Evolutionary conservation across 225 moss, liverwort and hornwort genomes (phyloP).

Genomic region (Bryum argenteum): DNA sequence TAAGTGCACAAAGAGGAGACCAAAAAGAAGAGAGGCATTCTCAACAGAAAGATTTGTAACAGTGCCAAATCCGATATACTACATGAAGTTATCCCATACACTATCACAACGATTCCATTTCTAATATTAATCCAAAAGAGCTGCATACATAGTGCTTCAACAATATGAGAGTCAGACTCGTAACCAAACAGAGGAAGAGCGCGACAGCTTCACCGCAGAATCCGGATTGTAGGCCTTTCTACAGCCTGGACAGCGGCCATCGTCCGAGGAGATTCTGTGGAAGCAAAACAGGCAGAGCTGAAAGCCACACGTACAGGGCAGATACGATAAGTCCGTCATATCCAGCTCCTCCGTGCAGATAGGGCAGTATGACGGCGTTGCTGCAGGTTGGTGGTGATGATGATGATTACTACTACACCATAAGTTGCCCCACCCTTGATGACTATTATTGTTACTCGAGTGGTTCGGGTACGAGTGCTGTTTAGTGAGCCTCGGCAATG

Average conservation of each 20-base stretch:
- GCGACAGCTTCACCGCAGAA: constrained; percentile 74
- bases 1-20: neutral
- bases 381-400: constrained; percentile 50
- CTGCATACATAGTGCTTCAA: neutral
- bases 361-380: constrained; percentile 80
- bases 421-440: constrained; percentile 70
- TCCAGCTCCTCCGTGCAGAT: constrained; percentile 95
- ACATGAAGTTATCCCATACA: constrained; percentile 45
- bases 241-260: constrained; percentile 91
- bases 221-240: constrained; percentile 82
- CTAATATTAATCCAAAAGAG: neutral
- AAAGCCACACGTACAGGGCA: constrained; percentile 91
- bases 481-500: constrained; percentile 72
- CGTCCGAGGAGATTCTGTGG: constrained; percentile 86
- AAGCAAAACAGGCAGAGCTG: constrained; percentile 90
- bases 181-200: constrained; percentile 71
- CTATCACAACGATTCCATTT: constrained; percentile 37
- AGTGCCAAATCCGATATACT: constrained; percentile 54
- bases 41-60: constrained; percentile 39
- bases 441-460: constrained; percentile 40
- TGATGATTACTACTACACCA: constrained; percentile 48
- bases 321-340: constrained; percentile 79
- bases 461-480: constrained; percentile 75
- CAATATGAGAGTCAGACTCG: constrained; percentile 41
- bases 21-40: constrained; percentile 27